Base-by-base conservation (phyloP, 2,329 filamentous ascomycete genomes). In the Diaporthe australafricana region DNA sequence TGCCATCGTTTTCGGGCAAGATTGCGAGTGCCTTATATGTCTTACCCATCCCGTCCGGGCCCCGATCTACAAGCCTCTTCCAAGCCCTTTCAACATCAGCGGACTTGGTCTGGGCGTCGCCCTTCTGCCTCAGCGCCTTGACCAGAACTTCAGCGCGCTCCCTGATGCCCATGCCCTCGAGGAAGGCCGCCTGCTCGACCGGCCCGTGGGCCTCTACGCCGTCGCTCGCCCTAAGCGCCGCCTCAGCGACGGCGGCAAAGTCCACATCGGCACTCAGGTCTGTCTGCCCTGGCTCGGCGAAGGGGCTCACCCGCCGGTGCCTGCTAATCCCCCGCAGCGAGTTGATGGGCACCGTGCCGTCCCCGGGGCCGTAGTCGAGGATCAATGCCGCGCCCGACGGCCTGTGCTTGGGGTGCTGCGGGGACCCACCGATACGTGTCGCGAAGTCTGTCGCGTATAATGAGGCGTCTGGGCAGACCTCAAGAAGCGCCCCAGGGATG, bases 241-340 rank as follows among this genome's bases (percentile, higher is more conserved):
- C 87, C 79, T 98, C 95, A 0, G 95, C 95, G 1, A 99, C 84
- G 14, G 92, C 94, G 0, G 90, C 89, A 79, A 99, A 99, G 81
- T 99, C 96, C 0, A 99, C 96, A 79, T 99, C 96, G 0, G 94
- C 96, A 75, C 92, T 95, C 27, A 99, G 86, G 79, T 99, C 96
- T 3, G 97, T 95, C 32, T 92, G 88, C 0, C 96, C 96, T 0
- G 96, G 93, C 7, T 90, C 86, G 1, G 89, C 87, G 77, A 99
- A 94, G 5, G 96, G 94, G 27, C 91, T 95, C 56, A 97, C 93
- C 30, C 88, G 87, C 30, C 87, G 85, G 83, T 99, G 96, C 17
- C 87, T 85, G 45, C 91, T 89, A 81, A 99, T 98, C 27, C 96
- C 96, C 40, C 96, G 93, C 27, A 99, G 88, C 0, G 95, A 97